Evolutionary conservation across 768 basidiomycete species (phyloP), one percentile per base, ranked within the genome.

Genomic region (Heimioporus sp.): DNA sequence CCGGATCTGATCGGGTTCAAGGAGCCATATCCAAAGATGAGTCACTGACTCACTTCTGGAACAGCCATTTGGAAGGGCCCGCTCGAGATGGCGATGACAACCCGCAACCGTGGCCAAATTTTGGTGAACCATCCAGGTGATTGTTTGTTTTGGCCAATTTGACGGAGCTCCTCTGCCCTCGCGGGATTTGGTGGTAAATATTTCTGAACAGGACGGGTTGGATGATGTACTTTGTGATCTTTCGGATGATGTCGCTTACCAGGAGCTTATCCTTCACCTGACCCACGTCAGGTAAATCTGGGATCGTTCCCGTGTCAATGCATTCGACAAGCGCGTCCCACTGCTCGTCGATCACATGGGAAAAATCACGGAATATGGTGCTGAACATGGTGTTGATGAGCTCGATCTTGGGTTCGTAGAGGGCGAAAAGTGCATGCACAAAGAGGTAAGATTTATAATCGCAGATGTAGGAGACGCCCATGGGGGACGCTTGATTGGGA

Each of bases 371-470:
- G 39, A 67, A 57, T 13, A 57, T 31, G 5, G 61, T 63, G 2
- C 45, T 48, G 39, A 65, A 65, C 54, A 63, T 61, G 2, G 59
- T 52, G 10, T 61, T 59, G 43, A 65, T 59, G 17, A 59, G 44
- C 30, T 55, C 59, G 10, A 66, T 39, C 35, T 53, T 46, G 11
- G 60, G 60, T 54, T 64, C 57, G 13, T 59, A 54, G 31, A 63
- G 50, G 11, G 58, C 57, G 15, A 62, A 66, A 5, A 66, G 40
- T 5, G 45, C 60, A 44, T 63, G 65, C 47, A 55, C 53, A 32
- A 60, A 61, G 12, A 66, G 52, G 49, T 57, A 63, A 2, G 64
- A 59, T 20, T 50, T 57, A 39, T 67, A 65, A 39, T 59, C 48
- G 19, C 47, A 8, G 17, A 63, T 61, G 24, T 56, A 59, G 8